Base-by-base conservation (phyloP, 306 rosid species). In the Prunus mume region DNA sequence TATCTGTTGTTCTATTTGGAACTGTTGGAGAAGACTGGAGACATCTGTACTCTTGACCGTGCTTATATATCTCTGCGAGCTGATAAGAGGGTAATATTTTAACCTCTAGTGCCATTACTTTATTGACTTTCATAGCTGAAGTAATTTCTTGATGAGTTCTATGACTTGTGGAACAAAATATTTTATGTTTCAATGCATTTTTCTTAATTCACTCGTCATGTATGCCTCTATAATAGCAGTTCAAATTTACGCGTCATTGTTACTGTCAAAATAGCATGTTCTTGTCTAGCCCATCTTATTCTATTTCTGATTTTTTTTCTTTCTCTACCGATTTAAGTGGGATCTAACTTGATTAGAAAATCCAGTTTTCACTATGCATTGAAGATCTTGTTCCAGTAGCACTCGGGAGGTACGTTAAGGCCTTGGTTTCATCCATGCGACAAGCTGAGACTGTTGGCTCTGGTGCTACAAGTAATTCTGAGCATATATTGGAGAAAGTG, bases 331-430 rank as follows among this genome's bases (percentile, higher is more conserved):
- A 68, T 74, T 76, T 20, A 25, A 55, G 7, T 57, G 69, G 67
- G 68, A 54, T 89, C 78, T 68, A 45, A 81, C 77, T 61, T 84
- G 68, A 41, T 56, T 77, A 55, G n/a, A 71, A 75, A 76, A 67
- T 80, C 81, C 95, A 94, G 98, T 94, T 94, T 79, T 89, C 98
- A 69, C 84, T 94, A 74, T 94, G 98, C 82, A 82, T 92, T 82
- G 98, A 94, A 89, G 98, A 94, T 92, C 88, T 94, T 83, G 96
- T 94, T 68, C 97, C 98, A 11, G 92, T 90, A 72, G 96, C 97
- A 76, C 90, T 92, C 24, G 98, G 96, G 74, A 89, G 91, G 83
- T 86, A 92, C 52, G 72, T 94, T 64, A 90, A 90, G 80, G 93
- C 89, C 72, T 85, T 94, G 73, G 70, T 90, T 84, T 85, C 96